A percentile compares a stretch with the other conserved stretches of the same genome.
Conservation (phyloP, 306 rosid species). For the Cucumis melo region DNA sequence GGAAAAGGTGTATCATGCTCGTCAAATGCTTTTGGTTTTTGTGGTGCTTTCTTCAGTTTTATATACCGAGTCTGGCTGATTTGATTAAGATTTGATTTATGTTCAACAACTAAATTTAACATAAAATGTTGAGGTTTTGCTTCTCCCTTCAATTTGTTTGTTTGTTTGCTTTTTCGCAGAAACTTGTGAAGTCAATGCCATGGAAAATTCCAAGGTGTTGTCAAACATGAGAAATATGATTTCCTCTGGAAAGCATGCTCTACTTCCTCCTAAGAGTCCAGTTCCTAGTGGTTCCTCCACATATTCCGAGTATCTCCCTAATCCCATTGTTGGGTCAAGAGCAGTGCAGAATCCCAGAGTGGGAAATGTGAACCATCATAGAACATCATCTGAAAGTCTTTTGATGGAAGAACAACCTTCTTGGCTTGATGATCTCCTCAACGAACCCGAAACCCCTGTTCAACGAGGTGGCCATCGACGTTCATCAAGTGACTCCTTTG, state of each 20-base stretch:
- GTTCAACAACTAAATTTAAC: background rate
- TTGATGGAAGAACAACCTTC: constrained; percentile 19
- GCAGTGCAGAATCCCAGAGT: background rate
- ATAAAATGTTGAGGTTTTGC: background rate
- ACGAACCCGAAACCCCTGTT: constrained; percentile 19
- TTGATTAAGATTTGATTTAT: background rate
- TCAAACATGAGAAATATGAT: constrained; percentile 4
- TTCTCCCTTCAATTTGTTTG: background rate
- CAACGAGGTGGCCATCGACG: constrained; percentile 15
- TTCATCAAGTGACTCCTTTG: constrained; percentile 21
- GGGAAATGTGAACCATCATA: constrained; percentile 10
- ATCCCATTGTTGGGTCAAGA: background rate
- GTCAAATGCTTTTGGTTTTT: background rate
- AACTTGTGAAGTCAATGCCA: background rate
- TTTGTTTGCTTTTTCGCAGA: background rate
- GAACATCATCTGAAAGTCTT: constrained; percentile 15
- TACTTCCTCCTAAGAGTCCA: constrained; percentile 17
- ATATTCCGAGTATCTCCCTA: background rate
- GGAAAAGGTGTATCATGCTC: background rate
- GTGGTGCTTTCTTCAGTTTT: background rate
- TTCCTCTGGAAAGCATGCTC: constrained; percentile 13
- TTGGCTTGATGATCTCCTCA: constrained; percentile 26
- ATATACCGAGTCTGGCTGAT: background rate
- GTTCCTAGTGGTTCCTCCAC: background rate
- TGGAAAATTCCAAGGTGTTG: constrained; percentile 17